Conservation (phyloP, 495 filamentous ascomycete species). For the Lasiosphaeria ovina region DNA sequence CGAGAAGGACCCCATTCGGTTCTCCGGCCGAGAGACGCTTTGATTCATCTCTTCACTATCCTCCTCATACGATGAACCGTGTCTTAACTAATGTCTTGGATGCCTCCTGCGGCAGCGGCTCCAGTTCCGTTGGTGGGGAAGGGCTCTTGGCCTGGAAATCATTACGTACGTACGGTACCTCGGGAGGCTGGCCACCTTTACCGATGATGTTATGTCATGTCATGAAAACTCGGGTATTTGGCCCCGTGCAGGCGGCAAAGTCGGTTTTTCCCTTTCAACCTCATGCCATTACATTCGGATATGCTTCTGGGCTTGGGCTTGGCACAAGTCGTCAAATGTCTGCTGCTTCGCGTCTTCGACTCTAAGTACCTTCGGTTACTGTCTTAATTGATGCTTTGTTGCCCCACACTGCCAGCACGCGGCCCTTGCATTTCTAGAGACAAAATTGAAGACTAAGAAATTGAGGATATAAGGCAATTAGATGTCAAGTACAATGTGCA, state of each 20-base stretch:
- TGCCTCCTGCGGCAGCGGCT: background rate
- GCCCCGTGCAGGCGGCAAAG: slow-evolving; percentile 11
- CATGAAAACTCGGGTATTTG: slow-evolving; percentile 34
- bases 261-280: slow-evolving; percentile 8
- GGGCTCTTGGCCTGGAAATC: slow-evolving; percentile 16
- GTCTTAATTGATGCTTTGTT: background rate
- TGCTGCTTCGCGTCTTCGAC: slow-evolving; percentile 24
- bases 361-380: background rate
- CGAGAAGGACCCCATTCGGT: background rate
- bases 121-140: slow-evolving; percentile 18
- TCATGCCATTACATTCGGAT: slow-evolving; percentile 1
- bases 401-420: too few species aligned
- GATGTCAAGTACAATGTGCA: too few species aligned
- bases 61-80: background rate
- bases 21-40: background rate
- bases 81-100: too few species aligned
- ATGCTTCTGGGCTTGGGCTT: slow-evolving; percentile 8
- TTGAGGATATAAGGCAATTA: too few species aligned
- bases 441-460: too few species aligned
- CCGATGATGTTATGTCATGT: slow-evolving; percentile 36
- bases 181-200: slow-evolving; percentile 10
- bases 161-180: slow-evolving; percentile 30
- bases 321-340: slow-evolving; percentile 24
- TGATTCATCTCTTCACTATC: background rate
- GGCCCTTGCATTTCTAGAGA: too few species aligned